Base-by-base conservation (phyloP, 192 early-diverging fungal species). In the Backusella macrospora region DNA sequence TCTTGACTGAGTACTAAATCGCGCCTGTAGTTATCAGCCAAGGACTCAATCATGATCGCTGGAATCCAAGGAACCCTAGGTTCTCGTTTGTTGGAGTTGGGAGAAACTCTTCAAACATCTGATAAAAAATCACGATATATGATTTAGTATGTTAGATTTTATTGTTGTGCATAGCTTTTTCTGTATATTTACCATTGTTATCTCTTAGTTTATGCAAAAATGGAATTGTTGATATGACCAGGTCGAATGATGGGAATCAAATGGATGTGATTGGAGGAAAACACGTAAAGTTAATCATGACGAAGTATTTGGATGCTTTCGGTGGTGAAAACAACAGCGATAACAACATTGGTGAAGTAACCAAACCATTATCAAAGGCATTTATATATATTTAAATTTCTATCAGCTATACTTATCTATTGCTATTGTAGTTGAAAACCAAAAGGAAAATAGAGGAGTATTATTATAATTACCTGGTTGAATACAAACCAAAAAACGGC, bases 41-140 rank as follows among this genome's bases (percentile, higher is more conserved):
- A 45, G 44, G 55, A 59, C 55, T 26, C 55, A 18, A 59, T 59
- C 26, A 59, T n/a, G 21, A 59, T 59, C 26, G 55, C 55, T 59
- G 55, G 55, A 26, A 18, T 59, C n/a, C n/a, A 59, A 59, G 55
- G 55, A 59, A 59, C 55, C 8, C 55, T 59, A 59, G 55, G 55
- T 59, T 18, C n/a, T 18, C 5, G 26, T 29, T 29, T 59, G 55
- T 6, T 29, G 21, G 21, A 29, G 55, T 29, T 59, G 55, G 55
- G 55, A 7, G 55, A 59, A 59, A 29, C 26, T 7, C 21, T 26
- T 26, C 55, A 18, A 18, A 59, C 55, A 26, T 7, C 55, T 29
- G n/a, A 29, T 59, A 29, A 18, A 26, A 29, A 59, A 59, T 26
- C 55, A 26, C 55, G 26, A 59, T 59, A 59, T 29, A 26, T 59